Evolutionary conservation across 768 basidiomycete species (phyloP).

Genomic region (Boletus subcaerulescens): DNA sequence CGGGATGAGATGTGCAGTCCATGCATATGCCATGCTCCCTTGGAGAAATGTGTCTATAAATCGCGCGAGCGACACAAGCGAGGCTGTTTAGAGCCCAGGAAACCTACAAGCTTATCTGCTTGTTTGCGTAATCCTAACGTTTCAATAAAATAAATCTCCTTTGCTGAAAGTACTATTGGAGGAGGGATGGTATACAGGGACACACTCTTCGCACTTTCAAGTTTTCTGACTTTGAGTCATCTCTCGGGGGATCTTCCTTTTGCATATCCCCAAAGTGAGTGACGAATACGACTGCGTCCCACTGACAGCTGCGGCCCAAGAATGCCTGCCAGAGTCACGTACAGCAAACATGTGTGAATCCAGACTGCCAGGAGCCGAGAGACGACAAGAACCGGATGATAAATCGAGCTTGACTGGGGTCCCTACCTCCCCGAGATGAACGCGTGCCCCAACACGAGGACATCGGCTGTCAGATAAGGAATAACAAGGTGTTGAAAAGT

Average conservation of each 20-base stretch:
- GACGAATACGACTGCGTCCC: neutral
- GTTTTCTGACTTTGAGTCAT: neutral
- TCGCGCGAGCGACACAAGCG: neutral
- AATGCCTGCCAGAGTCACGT: neutral
- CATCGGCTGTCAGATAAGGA: neutral
- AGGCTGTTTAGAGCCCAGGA: neutral
- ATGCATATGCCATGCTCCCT: no score
- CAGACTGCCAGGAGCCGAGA: neutral
- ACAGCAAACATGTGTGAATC: neutral
- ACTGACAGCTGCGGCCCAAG: neutral
- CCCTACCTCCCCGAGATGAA: conserved; percentile 5
- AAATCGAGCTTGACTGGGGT: neutral
- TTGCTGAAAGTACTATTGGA: no score
- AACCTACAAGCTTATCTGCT: neutral
- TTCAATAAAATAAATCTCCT: neutral
- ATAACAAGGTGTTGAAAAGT: neutral
- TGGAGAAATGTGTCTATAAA: neutral
- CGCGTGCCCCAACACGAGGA: neutral
- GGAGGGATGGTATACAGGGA: neutral
- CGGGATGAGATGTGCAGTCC: no score
- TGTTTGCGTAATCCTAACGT: neutral
- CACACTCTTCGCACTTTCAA: neutral
- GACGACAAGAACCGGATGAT: neutral
- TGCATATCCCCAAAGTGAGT: neutral
- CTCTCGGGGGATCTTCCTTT: neutral